Evolutionary conservation across 2,329 filamentous ascomycete genomes (phyloP).

Genomic region (Byssochlamys sp.): DNA sequence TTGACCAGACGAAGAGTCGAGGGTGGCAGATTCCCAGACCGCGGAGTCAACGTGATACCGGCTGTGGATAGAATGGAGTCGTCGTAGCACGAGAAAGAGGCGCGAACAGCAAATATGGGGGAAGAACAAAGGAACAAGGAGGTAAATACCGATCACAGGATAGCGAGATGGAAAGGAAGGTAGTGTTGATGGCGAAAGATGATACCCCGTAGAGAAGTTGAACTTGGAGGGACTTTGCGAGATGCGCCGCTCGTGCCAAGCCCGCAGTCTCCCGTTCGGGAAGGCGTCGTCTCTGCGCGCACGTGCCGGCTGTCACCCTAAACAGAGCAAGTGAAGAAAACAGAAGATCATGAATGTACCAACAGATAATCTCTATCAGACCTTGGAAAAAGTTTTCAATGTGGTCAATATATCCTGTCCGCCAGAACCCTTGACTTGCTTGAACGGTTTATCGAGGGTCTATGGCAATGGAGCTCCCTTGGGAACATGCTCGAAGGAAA

Average conservation of each 20-base stretch:
- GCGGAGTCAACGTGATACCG: conserved; percentile 2
- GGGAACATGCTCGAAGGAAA: too few relatives aligned
- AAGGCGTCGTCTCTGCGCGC: background rate
- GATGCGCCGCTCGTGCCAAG: conserved; percentile 11
- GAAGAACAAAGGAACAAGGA: background rate
- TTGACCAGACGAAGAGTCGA: background rate
- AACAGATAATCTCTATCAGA: too few relatives aligned
- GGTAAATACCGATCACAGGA: background rate
- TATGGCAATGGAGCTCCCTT: too few relatives aligned
- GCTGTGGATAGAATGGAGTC: background rate
- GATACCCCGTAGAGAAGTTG: conserved; percentile 1
- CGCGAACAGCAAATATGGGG: background rate
- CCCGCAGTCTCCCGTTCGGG: conserved; percentile 11
- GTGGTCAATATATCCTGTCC: too few relatives aligned
- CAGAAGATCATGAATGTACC: background rate
- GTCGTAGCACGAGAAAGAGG: background rate
- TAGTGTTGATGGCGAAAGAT: conserved; percentile 1
- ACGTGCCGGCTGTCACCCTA: background rate
- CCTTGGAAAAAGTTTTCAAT: too few relatives aligned
- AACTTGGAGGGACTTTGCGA: background rate
- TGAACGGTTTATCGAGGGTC: too few relatives aligned
- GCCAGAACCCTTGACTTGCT: too few relatives aligned
- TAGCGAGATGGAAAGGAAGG: background rate
- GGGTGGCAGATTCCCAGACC: background rate
- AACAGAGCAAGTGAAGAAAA: background rate